Base-by-base conservation (phyloP, 2,329 filamentous ascomycete genomes). In the Ophiostoma piceae region DNA sequence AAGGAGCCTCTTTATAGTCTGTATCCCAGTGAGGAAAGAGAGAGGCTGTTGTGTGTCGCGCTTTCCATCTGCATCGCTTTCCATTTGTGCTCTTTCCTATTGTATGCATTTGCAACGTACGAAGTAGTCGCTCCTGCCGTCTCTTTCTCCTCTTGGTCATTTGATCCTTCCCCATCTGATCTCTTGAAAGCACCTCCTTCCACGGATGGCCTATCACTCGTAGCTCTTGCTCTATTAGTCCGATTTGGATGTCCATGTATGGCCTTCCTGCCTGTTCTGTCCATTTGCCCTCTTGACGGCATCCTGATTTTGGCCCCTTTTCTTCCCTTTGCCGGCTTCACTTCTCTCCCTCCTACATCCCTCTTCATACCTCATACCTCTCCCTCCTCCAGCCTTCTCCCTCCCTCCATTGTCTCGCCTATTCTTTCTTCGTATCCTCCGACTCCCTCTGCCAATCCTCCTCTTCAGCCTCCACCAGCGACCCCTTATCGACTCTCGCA, bases 401-500 rank as follows among this genome's bases (percentile, higher is more conserved):
- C 57, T n/a, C 29, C 32, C 32, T 35, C 9, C 26, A 3, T 26
- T 29, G 14, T 32, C 57, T 62, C 57, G 57, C 14, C 60, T 64
- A n/a, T 37, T 64, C 60, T 29, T n/a, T 8, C 60, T 64, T 64
- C 29, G 6, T 37, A 35, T 39, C 62, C 62, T 65, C 35, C 35
- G n/a, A n/a, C 35, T 22, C 62, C 19, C 32, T n/a, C 43, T 47
- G 43, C 19, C 16, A 47, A 35, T 64, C 29, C 60, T 62, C 57
- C 14, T 64, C 57, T 1, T 35, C 62, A 19, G 11, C 62, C 62
- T 39, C 62, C 60, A 62, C 26, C 26, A 16, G 14, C 12, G 35
- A 41, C 62, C 62, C 62, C 62, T 65, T 65, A 65, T 65, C 62
- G 62, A 65, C 62, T 65, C 39, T 65, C 62, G 62, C 35, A 37